Base-by-base conservation (phyloP, 31 red algal genomes). In the Pterothamnion heteromorphum region DNA sequence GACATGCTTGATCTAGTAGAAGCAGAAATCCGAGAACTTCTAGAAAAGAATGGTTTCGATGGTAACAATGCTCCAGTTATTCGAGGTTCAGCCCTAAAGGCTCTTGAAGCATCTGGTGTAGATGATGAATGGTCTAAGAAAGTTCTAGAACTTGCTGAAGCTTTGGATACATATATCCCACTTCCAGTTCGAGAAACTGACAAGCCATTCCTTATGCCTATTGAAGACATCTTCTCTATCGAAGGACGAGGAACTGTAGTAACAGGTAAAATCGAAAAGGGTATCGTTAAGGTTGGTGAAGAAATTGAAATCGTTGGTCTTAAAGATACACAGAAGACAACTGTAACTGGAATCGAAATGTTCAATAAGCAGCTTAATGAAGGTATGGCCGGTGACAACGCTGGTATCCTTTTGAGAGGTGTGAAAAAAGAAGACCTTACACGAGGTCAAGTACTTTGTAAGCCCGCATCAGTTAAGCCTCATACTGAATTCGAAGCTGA, bases 171-270 rank as follows among this genome's bases (percentile, higher is more conserved):
- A 32, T 93, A 92, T 35, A 97, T 99, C 89, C 96, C 96, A 35
- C 92, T 92, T 35, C 98, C 98, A 33, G 58, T 93, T 74, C 92
- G 98, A 34, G 96, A 91, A 0, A 38, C 96, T 36, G 98, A 99
- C 41, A 97, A 97, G 36, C 95, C 96, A 26, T 97, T 99, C 44
- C 80, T 99, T 80, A 93, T 99, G 94, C 87, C 92, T 31, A 94
- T 99, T 4, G 98, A 99, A 91, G 96, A 97, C 57, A 95, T 95
- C 30, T 97, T 97, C 92, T 97, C 95, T 2, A 99, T 99, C 57
- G 81, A 91, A 57, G 98, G 98, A n/a, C 95, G 98, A 32, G 98
- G 98, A 2, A 99, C 98, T 9, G 98, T 99, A 44, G 98, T 95
- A 22, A 99, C 98, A 0, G 98, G 98, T n/a, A 74, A 95, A 24